Percentiles rank a stretch among this genome's conserved stretches.
These are phyloP conservation scores for Arachis stenosperma DNA, from an alignment of 306 rosid genomes.

Conservation along the genomic window DNA sequence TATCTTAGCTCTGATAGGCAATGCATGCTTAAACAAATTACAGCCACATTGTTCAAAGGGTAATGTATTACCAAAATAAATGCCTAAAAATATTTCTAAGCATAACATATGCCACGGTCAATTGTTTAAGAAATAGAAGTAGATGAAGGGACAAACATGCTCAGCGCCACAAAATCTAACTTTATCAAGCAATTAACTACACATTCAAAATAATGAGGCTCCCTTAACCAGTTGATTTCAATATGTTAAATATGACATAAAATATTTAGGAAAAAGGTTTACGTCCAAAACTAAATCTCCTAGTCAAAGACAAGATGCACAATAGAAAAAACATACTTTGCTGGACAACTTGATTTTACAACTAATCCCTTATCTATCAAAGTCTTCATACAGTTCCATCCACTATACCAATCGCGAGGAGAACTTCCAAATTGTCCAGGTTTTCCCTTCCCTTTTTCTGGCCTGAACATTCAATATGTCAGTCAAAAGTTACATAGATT, in stretches of 20 bases:
- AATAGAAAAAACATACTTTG: slow-evolving; percentile 63
- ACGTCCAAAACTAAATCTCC: slow-evolving; percentile 17
- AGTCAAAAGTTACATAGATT: slow-evolving; percentile 34
- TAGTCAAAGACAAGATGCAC: slow-evolving; percentile 24
- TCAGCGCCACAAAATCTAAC: slow-evolving; percentile 8
- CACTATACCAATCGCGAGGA: slow-evolving; percentile 85
- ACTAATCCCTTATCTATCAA: slow-evolving; percentile 77
- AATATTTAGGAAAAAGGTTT: slow-evolving; percentile 20
- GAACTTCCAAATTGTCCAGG: slow-evolving; percentile 67
- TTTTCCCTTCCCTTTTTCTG: slow-evolving; percentile 86
- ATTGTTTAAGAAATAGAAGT: slow-evolving; percentile 5
- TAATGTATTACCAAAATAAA: slow-evolving; percentile 29
- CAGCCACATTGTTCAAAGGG: slow-evolving; percentile 4
- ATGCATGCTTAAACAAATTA: slow-evolving; percentile 27
- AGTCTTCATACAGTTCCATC: slow-evolving; percentile 91
- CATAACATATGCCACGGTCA: slow-evolving; percentile 5
- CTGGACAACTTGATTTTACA: slow-evolving; percentile 88
- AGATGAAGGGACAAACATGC: slow-evolving; percentile 15
- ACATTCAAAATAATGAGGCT: slow-evolving; percentile 23
- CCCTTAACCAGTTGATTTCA: slow-evolving; percentile 11
- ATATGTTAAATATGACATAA: slow-evolving; percentile 20
- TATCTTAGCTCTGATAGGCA: slow-evolving; percentile 4
- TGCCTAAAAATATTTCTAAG: neutral
- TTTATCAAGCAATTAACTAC: slow-evolving; percentile 22
- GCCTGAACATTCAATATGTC: slow-evolving; percentile 54